These are phyloP conservation scores for Erodium texanum DNA, from an alignment of 441 rosid genomes.

Conservation along the genomic window DNA sequence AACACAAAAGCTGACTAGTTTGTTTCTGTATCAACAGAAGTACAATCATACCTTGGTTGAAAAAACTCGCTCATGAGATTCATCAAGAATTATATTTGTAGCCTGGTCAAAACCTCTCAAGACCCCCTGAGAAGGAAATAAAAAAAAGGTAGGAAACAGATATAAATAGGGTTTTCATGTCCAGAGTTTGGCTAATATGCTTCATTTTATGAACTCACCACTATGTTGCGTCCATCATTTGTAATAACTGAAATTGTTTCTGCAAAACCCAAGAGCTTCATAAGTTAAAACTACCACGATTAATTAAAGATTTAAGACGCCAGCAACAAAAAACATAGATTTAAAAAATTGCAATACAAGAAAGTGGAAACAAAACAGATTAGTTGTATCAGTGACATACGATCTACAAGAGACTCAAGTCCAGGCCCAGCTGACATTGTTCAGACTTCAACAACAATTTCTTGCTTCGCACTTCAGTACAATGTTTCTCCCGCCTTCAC, in stretches of 20 bases:
- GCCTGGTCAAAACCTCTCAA: slow-evolving; percentile 95
- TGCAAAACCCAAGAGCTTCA: slow-evolving; percentile 24
- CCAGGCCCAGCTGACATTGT: slow-evolving; percentile 61
- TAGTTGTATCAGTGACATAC: slow-evolving; percentile 28
- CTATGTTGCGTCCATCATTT: slow-evolving; percentile 90
- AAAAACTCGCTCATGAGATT: slow-evolving; percentile 94
- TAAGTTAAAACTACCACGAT: not conserved
- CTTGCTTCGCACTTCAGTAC: slow-evolving; percentile 2
- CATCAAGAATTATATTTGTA: slow-evolving; percentile 88
- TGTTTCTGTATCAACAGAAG: not conserved
- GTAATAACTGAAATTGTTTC: slow-evolving; percentile 72
- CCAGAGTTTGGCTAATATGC: not conserved
- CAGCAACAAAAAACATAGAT: not conserved
- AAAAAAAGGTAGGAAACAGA: slow-evolving; percentile 2
- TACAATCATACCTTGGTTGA: slow-evolving; percentile 57
- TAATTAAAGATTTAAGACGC: not conserved
- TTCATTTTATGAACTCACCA: slow-evolving; percentile 32
- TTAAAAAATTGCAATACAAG: not conserved
- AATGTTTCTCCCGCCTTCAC: not conserved
- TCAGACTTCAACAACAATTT: not conserved
- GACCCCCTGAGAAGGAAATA: slow-evolving; percentile 42
- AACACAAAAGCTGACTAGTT: not conserved
- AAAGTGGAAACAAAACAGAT: not conserved
- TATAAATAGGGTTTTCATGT: not conserved
- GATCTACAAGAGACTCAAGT: slow-evolving; percentile 76